Evolutionary conservation across 805 yeast species (phyloP), one percentile per base, ranked within the genome.

Genomic region (Yamadazyma endophytica): DNA sequence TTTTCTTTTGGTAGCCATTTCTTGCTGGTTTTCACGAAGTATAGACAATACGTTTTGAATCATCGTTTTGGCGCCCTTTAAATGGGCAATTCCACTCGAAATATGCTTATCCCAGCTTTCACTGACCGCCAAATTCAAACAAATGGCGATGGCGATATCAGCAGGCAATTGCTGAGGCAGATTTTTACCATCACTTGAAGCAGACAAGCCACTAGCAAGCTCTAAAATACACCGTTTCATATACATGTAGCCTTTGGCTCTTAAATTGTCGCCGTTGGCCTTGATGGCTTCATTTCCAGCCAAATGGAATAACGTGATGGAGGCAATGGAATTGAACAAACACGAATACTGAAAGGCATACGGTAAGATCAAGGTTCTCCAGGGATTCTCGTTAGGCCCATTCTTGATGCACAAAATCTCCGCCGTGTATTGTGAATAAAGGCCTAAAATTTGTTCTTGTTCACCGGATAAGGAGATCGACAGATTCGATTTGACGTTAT

Each of bases 61-160:
- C 71, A 79, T 73, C 9, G 76, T 68, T 37, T 71, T 68, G 4
- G 85, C 85, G 18, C 86, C 85, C 45, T 72, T 74, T 36, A 79
- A 59, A 54, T 79, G 87, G 2, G 82, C 79, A 32, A 79, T 75
- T 9, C 86, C 85, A 15, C 82, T 75, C 3, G 82, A 69, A 4
- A 73, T 77, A 36, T 75, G 80, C 9, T 77, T 70, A 46, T 77
- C 80, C 86, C 86, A 79, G 0, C 80, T 68, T 48, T 80, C 86
- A 23, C 82, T 71, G 36, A 76, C 70, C 0, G 85, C 81, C 33
- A 80, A 56, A 13, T 76, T 73, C 35, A 80, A 49, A 37, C 85
- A 79, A 0, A 84, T 74, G 0, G 82, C 77, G 13, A 80, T 56
- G 1, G 85, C 85, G 9, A 79, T 77, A 39, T 78, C 84, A 8